Conservation (phyloP, 805 yeast genomes). For the Starmerella floris region DNA sequence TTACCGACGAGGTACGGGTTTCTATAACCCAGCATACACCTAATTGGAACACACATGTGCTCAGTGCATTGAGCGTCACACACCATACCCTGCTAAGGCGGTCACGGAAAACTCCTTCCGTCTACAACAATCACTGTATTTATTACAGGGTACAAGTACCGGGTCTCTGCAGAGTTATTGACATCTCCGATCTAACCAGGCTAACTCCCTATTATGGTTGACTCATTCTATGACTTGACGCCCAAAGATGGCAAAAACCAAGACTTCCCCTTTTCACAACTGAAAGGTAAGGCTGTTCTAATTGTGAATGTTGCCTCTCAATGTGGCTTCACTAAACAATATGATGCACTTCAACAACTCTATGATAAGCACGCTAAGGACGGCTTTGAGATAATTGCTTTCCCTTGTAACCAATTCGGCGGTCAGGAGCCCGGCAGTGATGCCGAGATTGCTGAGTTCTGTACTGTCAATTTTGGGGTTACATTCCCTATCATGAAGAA, state of each 20-base stretch:
- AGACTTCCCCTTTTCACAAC: conserved; percentile 44
- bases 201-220: no score
- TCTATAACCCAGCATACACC: no score
- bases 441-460: conserved; percentile 58
- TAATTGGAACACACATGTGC: no score
- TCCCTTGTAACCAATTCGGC: conserved; percentile 89
- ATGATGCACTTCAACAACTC: conserved; percentile 53
- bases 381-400: conserved; percentile 61
- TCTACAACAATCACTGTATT: no score
- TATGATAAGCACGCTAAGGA: conserved; percentile 49
- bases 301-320: conserved; percentile 82
- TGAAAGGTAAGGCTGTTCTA: conserved; percentile 68
- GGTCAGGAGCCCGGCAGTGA: conserved; percentile 60
- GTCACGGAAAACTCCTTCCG: no score
- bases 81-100: no score
- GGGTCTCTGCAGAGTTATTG: no score
- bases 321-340: conserved; percentile 69
- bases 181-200: no score
- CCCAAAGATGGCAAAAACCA: conserved; percentile 51
- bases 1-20: no score
- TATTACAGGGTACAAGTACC: no score
- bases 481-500: conserved; percentile 79
- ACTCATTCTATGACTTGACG: conserved; percentile 46
- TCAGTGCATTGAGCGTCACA: no score
- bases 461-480: conserved; percentile 75